Conservation (phyloP, 371 early-diverging fungal species). For the Rhizopus delemar region DNA sequence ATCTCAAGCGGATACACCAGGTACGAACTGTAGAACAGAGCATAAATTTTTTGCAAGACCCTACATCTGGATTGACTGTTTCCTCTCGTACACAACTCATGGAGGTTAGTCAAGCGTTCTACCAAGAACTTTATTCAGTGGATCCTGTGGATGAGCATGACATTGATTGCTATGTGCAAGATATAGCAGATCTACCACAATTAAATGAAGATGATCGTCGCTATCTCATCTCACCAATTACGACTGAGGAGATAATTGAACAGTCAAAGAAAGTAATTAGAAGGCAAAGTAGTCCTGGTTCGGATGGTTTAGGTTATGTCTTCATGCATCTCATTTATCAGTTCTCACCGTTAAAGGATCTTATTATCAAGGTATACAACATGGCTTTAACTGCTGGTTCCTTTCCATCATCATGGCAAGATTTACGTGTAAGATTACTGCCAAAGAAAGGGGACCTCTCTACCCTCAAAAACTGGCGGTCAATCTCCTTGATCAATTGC, state of each 20-base stretch:
- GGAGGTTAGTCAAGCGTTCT: too few relatives aligned
- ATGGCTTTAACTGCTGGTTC: constrained; percentile 10
- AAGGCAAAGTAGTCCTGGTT: constrained; percentile 9
- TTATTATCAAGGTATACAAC: constrained; percentile 17
- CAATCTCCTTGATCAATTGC: constrained; percentile 12
- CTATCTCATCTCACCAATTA: background rate
- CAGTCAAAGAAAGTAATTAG: background rate
- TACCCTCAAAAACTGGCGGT: too few relatives aligned
- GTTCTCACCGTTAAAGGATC: background rate
- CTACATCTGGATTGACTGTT: too few relatives aligned
- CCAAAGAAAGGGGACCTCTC: constrained; percentile 3
- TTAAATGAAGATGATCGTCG: background rate
- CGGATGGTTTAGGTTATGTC: constrained; percentile 24
- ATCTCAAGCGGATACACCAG: background rate
- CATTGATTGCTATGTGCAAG: too few relatives aligned
- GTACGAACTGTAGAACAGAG: too few relatives aligned
- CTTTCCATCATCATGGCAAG: constrained; percentile 28
- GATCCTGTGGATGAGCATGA: too few relatives aligned
- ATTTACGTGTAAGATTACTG: constrained; percentile 26
- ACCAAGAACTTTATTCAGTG: too few relatives aligned
- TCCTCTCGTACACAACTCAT: too few relatives aligned
- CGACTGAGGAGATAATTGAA: background rate
- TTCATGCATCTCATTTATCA: constrained; percentile 6
- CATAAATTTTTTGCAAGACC: too few relatives aligned
- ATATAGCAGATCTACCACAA: background rate